Percentiles rank a stretch among this genome's conserved stretches.
Evolutionary conservation across 495 filamentous ascomycete genomes (phyloP).

Genomic region (Aspergillus heteromorphus): DNA sequence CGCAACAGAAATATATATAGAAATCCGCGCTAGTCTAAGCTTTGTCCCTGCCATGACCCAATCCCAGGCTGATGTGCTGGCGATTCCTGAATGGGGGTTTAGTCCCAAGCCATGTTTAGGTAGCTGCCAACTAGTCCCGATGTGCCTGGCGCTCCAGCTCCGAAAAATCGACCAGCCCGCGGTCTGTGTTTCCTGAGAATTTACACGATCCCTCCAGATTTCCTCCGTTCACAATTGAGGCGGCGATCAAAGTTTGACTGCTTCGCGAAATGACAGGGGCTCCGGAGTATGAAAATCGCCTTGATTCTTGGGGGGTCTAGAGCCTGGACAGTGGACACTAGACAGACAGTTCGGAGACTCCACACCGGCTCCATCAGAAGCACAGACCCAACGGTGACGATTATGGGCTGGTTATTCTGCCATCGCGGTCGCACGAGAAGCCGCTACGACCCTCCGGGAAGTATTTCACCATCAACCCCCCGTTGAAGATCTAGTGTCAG

Average conservation of each 20-base stretch:
- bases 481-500: neutral
- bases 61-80: constrained; percentile 1
- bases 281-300: no score
- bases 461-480: neutral
- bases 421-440: neutral
- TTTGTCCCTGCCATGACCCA: neutral
- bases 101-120: neutral
- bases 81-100: constrained; percentile 1
- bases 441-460: neutral
- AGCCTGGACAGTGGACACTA: neutral
- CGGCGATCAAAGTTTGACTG: neutral
- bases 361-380: neutral
- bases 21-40: constrained; percentile 1
- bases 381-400: neutral
- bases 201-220: neutral
- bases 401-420: neutral
- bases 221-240: neutral
- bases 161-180: neutral
- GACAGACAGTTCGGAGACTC: neutral
- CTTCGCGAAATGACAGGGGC: neutral
- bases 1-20: constrained; percentile 1
- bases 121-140: neutral
- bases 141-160: neutral
- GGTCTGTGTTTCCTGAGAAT: neutral
- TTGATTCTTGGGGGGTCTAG: neutral